A percentile compares a stretch with the other conserved stretches of the same genome.
Conservation (phyloP, 768 basidiomycete genomes). For the Leucogyrophana mollusca region DNA sequence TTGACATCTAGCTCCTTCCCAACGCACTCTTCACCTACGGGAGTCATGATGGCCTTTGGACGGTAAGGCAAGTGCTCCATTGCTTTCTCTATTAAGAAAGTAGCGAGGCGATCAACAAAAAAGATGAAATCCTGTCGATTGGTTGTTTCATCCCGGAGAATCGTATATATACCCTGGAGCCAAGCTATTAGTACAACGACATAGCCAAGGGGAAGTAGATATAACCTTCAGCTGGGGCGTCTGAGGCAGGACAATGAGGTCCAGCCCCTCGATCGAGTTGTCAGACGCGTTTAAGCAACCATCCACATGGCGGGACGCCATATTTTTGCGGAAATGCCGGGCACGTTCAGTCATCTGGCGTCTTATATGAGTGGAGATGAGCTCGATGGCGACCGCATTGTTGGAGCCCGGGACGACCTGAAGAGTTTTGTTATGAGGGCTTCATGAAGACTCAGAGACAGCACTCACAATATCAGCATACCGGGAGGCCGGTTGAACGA, state of each 20-base stretch:
- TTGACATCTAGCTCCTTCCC: conserved; percentile 66
- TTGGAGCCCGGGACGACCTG: conserved; percentile 95
- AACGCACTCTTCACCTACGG: conserved; percentile 48
- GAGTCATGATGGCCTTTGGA: conserved; percentile 62
- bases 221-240: conserved; percentile 78
- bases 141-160: conserved; percentile 72
- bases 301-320: conserved; percentile 51
- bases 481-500: conserved; percentile 83
- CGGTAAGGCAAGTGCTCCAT: conserved; percentile 78
- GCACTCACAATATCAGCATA: conserved; percentile 81
- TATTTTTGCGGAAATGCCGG: conserved; percentile 67
- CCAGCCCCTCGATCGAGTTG: conserved; percentile 41
- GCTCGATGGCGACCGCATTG: conserved; percentile 88
- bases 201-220: neutral
- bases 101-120: conserved; percentile 85
- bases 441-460: neutral
- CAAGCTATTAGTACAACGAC: neutral
- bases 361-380: conserved; percentile 88
- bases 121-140: conserved; percentile 88
- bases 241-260: conserved; percentile 67
- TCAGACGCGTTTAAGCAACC: conserved; percentile 36
- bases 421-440: conserved; percentile 1
- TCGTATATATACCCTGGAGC: conserved; percentile 83
- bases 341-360: conserved; percentile 81
- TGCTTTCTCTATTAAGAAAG: conserved; percentile 81